Evolutionary conservation across 2,329 filamentous ascomycete species (phyloP).

Genomic region (Trichoderma afroharzianum): DNA sequence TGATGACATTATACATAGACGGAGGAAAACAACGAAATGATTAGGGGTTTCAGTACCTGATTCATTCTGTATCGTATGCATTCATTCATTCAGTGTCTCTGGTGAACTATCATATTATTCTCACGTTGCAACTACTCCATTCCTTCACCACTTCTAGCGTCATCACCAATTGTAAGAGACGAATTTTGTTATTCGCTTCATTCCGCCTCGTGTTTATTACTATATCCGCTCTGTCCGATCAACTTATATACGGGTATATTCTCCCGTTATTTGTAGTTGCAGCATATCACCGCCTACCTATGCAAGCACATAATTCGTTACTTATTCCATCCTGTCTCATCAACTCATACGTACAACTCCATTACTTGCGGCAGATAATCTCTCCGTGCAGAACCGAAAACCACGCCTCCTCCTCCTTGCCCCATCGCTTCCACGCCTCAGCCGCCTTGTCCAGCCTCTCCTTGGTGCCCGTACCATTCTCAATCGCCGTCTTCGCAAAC

Average conservation of each 20-base stretch:
- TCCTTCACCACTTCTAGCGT: not conserved
- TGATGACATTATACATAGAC: not conserved
- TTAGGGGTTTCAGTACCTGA: not conserved
- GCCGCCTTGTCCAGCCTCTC: constrained; percentile 22
- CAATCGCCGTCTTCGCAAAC: constrained; percentile 21
- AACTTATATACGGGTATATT: not conserved
- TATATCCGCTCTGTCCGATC: not conserved
- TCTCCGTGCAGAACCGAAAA: constrained; percentile 19
- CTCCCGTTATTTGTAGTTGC: not conserved
- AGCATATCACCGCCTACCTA: not conserved
- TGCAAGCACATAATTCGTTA: not conserved
- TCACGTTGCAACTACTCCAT: not conserved
- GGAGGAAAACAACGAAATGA: not conserved
- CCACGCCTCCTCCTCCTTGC: constrained; percentile 18
- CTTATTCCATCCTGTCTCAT: not conserved
- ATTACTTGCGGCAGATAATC: constrained; percentile 20
- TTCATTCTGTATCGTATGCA: not conserved
- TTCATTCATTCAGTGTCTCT: not conserved
- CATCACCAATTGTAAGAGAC: not conserved
- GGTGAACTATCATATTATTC: not conserved
- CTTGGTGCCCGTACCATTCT: constrained; percentile 17
- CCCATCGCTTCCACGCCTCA: constrained; percentile 17
- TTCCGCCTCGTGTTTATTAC: not conserved
- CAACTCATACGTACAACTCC: not conserved
- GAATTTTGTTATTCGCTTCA: not conserved